Base-by-base conservation (phyloP, 768 basidiomycete genomes). In the Pilatotrama ljubarskyi region DNA sequence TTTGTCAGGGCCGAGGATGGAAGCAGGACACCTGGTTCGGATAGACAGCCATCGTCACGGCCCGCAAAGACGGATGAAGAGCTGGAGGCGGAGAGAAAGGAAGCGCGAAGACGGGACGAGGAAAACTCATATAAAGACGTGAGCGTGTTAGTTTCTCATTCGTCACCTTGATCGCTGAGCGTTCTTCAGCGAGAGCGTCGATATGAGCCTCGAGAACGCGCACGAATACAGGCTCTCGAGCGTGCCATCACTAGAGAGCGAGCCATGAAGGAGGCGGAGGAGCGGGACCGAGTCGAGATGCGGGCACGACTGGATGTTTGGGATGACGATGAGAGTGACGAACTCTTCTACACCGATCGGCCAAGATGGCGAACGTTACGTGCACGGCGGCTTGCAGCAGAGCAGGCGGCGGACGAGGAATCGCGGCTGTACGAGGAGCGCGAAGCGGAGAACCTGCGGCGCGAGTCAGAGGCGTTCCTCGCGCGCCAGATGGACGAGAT, bases 401-500 rank as follows among this genome's bases (percentile, higher is more conserved):
- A 99, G 72, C 87, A 91, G 65, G 84, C 85, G 1, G 89, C 90
- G 0, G 95, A 98, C 73, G 83, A 85, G 15, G 87, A 91, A 64
- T 94, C 93, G 36, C 84, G 91, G 15, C 76, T 82, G 26, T 86
- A 86, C 59, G 95, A 97, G 74, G 87, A 88, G 46, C 88, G 90
- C 51, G 93, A 97, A 73, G 84, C 86, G 8, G 94, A 91, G 70
- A 90, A 92, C 65, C 80, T 97, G 22, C 85, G 93, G 36, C 83
- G 86, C 49, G 94, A 98, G 74, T 94, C 93, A 0, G 96, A 98
- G 73, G 90, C 86, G 63, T 97, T 98, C 82, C 80, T 98, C 60
- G 91, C 92, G 36, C 82, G 87, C 55, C 95, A 97, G 69, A 94
- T 96, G 92, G 92, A 92, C 63, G 95, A 98, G 72, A 90, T 96